A percentile compares a stretch with the other conserved stretches of the same genome.
phyloP scores from a whole-genome alignment of 2,329 filamentous ascomycete species.

The Monilinia fructicola region DNA sequence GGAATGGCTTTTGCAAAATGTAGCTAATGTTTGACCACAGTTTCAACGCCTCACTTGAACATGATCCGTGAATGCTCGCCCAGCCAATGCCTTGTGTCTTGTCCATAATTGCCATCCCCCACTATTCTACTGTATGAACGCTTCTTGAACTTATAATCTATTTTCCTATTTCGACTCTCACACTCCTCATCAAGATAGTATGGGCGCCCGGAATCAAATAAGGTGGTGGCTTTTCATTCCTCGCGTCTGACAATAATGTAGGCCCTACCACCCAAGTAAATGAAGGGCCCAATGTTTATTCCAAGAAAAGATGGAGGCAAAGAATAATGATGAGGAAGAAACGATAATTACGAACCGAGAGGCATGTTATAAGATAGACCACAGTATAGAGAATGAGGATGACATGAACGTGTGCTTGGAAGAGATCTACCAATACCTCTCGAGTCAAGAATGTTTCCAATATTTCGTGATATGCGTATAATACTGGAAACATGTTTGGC shows the following conservation, averaged over 20 bases:
- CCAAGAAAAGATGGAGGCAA: too few relatives aligned
- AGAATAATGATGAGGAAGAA: background rate
- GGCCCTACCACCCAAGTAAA: background rate
- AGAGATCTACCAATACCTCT: background rate
- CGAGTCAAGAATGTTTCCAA: background rate
- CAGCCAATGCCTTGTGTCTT: too few relatives aligned
- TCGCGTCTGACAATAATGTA: background rate
- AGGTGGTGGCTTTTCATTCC: background rate
- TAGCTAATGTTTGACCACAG: background rate
- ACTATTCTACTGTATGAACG: background rate
- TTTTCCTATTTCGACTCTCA: too few relatives aligned
- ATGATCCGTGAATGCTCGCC: background rate
- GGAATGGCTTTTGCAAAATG: slow-evolving; percentile 8
- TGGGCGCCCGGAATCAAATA: background rate
- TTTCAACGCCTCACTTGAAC: background rate
- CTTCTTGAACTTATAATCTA: background rate
- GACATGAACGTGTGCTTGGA: background rate
- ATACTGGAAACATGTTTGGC: background rate
- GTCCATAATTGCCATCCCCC: background rate
- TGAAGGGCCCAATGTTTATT: background rate
- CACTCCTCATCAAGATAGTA: too few relatives aligned
- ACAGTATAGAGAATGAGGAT: too few relatives aligned
- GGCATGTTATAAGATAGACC: background rate
- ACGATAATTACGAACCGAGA: background rate
- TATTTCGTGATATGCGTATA: background rate